A percentile compares a stretch with the other conserved stretches of the same genome.
Evolutionary conservation across 768 basidiomycete genomes (phyloP).

Genomic region (Megacollybia marginata): DNA sequence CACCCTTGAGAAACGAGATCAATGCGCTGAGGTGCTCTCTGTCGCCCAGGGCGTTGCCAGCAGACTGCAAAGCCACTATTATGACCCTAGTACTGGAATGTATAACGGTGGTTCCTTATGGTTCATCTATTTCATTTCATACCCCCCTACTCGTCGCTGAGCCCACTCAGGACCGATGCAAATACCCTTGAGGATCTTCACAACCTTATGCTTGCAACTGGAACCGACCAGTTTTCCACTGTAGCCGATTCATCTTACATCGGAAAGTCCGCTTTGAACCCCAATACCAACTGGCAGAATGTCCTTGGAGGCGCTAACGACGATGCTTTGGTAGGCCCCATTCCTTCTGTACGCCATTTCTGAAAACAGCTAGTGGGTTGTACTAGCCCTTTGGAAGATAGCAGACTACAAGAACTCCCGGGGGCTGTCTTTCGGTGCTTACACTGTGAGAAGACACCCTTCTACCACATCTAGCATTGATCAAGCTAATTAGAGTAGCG

Average conservation of each 20-base stretch:
- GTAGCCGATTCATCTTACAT: slow-evolving; percentile 40
- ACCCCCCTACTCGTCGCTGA: neutral
- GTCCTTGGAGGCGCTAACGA: slow-evolving; percentile 44
- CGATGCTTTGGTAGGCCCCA: slow-evolving; percentile 38
- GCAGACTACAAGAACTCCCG: slow-evolving; percentile 40
- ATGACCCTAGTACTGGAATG: slow-evolving; percentile 27
- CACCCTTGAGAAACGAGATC: slow-evolving; percentile 6
- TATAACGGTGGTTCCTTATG: slow-evolving; percentile 46
- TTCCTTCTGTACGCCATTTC: neutral
- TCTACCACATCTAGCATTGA: neutral
- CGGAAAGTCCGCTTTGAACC: slow-evolving; percentile 32
- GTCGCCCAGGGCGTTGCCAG: slow-evolving; percentile 1
- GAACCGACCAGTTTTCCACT: slow-evolving; percentile 26
- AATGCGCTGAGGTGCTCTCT: slow-evolving; percentile 10
- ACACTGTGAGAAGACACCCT: slow-evolving; percentile 16
- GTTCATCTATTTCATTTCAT: slow-evolving; percentile 45
- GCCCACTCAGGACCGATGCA: slow-evolving; percentile 10
- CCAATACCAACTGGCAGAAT: slow-evolving; percentile 32
- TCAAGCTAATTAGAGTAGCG: slow-evolving; percentile 30
- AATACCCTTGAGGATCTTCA: slow-evolving; percentile 52
- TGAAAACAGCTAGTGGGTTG: slow-evolving; percentile 36
- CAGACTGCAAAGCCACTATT: slow-evolving; percentile 25
- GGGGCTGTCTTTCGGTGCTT: slow-evolving; percentile 24
- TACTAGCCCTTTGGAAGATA: slow-evolving; percentile 52
- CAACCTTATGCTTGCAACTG: slow-evolving; percentile 49